phyloP scores from a whole-genome alignment of 495 filamentous ascomycete genomes.

The Podospora tetraspora region DNA sequence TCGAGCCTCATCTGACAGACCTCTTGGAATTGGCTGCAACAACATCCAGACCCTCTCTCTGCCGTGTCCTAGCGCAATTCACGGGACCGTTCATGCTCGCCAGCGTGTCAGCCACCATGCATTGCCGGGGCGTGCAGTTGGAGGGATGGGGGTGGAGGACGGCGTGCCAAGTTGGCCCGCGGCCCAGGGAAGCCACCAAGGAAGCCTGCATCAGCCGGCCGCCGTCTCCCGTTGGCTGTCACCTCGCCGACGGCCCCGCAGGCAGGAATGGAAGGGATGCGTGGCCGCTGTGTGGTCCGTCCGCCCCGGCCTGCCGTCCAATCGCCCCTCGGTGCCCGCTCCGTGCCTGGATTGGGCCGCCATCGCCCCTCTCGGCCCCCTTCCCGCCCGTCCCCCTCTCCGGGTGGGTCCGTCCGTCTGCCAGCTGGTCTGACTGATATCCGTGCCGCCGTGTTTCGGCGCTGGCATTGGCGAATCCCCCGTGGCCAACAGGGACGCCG shows the following conservation, averaged over 20 bases:
- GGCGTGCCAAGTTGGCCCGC: not conserved
- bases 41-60: not conserved
- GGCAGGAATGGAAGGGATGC: not conserved
- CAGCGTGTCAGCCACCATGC: not conserved
- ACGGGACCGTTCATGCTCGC: not conserved
- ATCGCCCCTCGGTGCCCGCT: not conserved
- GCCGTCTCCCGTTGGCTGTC: not conserved
- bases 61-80: not conserved
- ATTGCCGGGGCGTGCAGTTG: not conserved
- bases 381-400: not conserved
- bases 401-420: not conserved
- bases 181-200: not conserved
- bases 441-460: not conserved
- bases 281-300: not conserved
- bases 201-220: not conserved
- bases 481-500: not conserved
- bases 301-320: not conserved
- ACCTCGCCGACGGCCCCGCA: not conserved
- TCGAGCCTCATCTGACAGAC: not conserved
- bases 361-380: not conserved
- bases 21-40: no score
- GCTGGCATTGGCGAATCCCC: not conserved
- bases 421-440: not conserved
- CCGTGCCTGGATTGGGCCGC: conserved; percentile 2
- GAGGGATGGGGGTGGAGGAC: not conserved